phyloP scores from a whole-genome alignment of 2,329 filamentous ascomycete genomes.

The Penicillium fuscoglaucum region DNA sequence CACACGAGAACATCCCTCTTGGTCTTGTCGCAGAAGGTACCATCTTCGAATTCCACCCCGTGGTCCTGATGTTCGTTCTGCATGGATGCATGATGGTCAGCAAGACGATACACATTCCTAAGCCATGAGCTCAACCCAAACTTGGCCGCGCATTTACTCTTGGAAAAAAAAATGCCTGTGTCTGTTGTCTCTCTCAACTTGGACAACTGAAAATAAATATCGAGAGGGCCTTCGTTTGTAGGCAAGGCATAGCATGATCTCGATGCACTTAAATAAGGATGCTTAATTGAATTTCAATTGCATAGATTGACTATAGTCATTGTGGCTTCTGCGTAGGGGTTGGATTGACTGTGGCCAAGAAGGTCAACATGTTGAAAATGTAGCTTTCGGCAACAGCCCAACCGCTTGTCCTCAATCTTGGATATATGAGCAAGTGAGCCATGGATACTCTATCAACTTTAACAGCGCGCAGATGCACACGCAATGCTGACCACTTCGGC shows the following conservation, averaged over 20 bases:
- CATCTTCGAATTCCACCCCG: constrained; percentile 77
- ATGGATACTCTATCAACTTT: not conserved
- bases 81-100: constrained; percentile 94
- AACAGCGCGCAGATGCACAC: not conserved
- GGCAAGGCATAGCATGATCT: constrained; percentile 18
- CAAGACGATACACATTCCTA: constrained; percentile 91
- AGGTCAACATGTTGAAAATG: not conserved
- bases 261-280: constrained; percentile 20
- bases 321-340: not conserved
- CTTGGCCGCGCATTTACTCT: constrained; percentile 17
- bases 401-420: not conserved
- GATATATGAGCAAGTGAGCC: not conserved
- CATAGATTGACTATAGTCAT: constrained; percentile 12
- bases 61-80: constrained; percentile 76
- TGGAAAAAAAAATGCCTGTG: constrained; percentile 11
- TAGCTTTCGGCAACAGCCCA: not conserved
- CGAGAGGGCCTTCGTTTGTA: constrained; percentile 16
- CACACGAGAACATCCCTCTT: constrained; percentile 73
- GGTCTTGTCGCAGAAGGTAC: constrained; percentile 69
- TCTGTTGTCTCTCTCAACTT: constrained; percentile 17
- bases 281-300: constrained; percentile 16
- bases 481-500: not conserved
- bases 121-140: constrained; percentile 55
- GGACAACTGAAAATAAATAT: constrained; percentile 23
- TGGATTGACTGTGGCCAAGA: not conserved